Percentiles rank a stretch among this genome's conserved stretches.
These are phyloP conservation scores for Boletales sp. DNA, from an alignment of 768 basidiomycete genomes.

Conservation along the genomic window DNA sequence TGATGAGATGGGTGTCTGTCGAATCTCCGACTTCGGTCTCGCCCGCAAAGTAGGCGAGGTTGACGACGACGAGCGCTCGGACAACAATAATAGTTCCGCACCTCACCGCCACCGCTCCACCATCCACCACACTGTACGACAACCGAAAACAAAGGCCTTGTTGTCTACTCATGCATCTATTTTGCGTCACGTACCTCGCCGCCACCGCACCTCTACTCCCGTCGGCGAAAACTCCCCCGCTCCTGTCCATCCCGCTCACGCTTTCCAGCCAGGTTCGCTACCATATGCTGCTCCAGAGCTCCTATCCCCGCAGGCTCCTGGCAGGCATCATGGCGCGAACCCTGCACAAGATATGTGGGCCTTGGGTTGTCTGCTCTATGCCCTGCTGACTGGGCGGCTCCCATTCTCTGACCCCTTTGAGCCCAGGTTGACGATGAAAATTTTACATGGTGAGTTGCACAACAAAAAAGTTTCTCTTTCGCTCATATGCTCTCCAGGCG, in stretches of 20 bases:
- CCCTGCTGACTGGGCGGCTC: slow-evolving; percentile 76
- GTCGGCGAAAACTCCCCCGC: slow-evolving; percentile 28
- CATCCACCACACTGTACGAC: slow-evolving; percentile 24
- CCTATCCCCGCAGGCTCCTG: slow-evolving; percentile 54
- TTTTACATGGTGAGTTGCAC: slow-evolving; percentile 62
- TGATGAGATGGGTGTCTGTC: slow-evolving; percentile 84
- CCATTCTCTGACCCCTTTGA: slow-evolving; percentile 91
- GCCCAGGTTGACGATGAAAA: slow-evolving; percentile 88
- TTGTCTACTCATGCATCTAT: slow-evolving; percentile 13
- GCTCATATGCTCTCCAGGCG: slow-evolving; percentile 41
- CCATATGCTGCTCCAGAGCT: slow-evolving; percentile 92
- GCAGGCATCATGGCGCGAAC: slow-evolving; percentile 31
- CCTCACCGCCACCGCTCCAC: slow-evolving; percentile 27
- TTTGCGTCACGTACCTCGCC: slow-evolving; percentile 36
- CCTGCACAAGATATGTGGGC: slow-evolving; percentile 97
- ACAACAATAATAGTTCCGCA: slow-evolving; percentile 3
- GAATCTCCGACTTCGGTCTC: slow-evolving; percentile 84
- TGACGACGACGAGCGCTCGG: slow-evolving; percentile 33
- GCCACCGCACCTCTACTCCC: slow-evolving; percentile 48
- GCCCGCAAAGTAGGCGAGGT: slow-evolving; percentile 58
- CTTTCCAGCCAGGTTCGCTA: slow-evolving; percentile 76
- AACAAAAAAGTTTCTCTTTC: slow-evolving; percentile 17
- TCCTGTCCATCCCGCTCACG: slow-evolving; percentile 32
- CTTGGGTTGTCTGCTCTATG: slow-evolving; percentile 84
- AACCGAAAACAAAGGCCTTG: slow-evolving; percentile 24